These are phyloP conservation scores for Beauveria sp. DNA, from an alignment of 2,329 filamentous ascomycete species.

Conservation along the genomic window DNA sequence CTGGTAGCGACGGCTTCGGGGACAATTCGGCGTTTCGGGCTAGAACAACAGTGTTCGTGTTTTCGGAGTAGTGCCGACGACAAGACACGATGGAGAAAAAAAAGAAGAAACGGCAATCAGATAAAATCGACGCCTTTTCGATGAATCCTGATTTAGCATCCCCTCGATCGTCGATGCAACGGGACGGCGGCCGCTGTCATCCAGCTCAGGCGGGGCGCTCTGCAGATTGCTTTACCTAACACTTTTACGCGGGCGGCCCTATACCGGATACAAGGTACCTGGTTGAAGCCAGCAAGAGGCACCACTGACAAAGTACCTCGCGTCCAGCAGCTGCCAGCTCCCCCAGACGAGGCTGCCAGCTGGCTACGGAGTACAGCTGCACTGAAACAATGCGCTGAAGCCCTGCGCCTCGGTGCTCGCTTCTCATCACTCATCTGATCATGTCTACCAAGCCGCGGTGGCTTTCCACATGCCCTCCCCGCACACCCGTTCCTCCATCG, in stretches of 20 bases:
- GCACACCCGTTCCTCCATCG: neutral
- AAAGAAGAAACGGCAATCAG: neutral
- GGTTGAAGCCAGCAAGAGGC: neutral
- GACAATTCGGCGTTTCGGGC: slow-evolving; percentile 8
- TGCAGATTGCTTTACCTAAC: neutral
- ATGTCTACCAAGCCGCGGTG: neutral
- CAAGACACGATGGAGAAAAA: neutral
- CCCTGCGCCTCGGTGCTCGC: neutral
- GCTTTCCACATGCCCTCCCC: neutral
- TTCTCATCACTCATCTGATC: neutral
- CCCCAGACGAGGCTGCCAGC: neutral
- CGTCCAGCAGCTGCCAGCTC: neutral
- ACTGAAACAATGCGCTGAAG: neutral
- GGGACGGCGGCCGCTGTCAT: neutral
- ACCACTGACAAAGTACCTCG: neutral
- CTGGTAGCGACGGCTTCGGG: slow-evolving; percentile 6
- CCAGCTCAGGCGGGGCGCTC: neutral
- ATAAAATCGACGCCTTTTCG: neutral
- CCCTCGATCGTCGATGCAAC: neutral
- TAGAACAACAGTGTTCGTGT: neutral
- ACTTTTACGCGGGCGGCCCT: too few species aligned
- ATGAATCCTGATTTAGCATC: neutral
- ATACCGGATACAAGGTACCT: neutral
- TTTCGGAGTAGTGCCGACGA: too few species aligned
- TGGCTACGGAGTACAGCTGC: neutral